Percentiles rank a stretch among this genome's conserved stretches.
phyloP scores from a whole-genome alignment of 495 filamentous ascomycete genomes.

The Lindgomyces ingoldianus region DNA sequence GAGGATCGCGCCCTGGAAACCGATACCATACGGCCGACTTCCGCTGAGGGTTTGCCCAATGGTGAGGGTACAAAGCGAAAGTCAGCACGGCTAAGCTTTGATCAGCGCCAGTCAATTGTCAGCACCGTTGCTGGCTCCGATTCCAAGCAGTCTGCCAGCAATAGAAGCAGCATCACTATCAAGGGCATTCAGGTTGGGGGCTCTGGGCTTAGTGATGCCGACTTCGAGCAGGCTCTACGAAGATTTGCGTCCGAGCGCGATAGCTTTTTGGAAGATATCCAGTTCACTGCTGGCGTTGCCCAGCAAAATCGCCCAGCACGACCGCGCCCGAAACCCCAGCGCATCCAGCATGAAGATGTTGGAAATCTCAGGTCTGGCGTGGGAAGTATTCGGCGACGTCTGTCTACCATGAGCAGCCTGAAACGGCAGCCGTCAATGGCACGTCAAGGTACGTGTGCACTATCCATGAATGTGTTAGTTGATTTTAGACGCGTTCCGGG shows the following conservation, averaged over 20 bases:
- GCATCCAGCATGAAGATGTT: constrained; percentile 77
- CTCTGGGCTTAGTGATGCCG: constrained; percentile 61
- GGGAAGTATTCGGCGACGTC: constrained; percentile 80
- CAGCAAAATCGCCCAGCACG: constrained; percentile 66
- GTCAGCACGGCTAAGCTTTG: constrained; percentile 61
- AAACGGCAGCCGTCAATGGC: constrained; percentile 80
- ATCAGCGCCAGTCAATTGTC: constrained; percentile 62
- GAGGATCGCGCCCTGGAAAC: constrained; percentile 62
- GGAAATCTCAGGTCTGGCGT: constrained; percentile 56
- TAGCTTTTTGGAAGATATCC: constrained; percentile 88
- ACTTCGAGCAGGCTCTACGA: constrained; percentile 87
- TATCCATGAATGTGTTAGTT: constrained; percentile 7
- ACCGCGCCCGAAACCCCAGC: constrained; percentile 72
- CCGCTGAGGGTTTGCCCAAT: constrained; percentile 51
- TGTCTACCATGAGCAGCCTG: constrained; percentile 95
- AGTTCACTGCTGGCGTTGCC: constrained; percentile 81
- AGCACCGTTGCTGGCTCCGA: constrained; percentile 58
- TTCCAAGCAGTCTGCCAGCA: constrained; percentile 70
- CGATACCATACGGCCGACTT: constrained; percentile 54
- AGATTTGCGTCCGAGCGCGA: constrained; percentile 96
- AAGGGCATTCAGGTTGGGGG: constrained; percentile 53
- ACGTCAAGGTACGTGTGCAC: constrained; percentile 66
- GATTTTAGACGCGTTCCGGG: constrained; percentile 12
- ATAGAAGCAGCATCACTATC: constrained; percentile 79
- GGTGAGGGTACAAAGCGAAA: constrained; percentile 67